A percentile compares a stretch with the other conserved stretches of the same genome.
phyloP scores from a whole-genome alignment of 2,329 filamentous ascomycete genomes.

The Diaporthe capsici region DNA sequence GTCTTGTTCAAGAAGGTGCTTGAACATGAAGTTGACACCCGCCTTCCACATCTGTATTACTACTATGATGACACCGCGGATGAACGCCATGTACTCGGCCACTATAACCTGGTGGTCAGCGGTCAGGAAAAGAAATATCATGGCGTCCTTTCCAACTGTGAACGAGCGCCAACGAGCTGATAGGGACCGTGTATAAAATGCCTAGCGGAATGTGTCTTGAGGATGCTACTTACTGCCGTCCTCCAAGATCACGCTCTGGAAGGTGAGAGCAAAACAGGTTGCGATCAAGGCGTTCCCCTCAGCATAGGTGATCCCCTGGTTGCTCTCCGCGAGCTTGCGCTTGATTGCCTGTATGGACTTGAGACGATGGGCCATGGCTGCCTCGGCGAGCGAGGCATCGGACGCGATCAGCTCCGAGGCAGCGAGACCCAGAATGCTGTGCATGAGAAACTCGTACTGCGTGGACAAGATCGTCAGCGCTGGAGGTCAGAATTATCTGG shows the following conservation, averaged over 20 bases:
- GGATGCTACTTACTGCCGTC: conserved; percentile 57
- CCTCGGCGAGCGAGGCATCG: conserved; percentile 65
- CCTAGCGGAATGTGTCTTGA: neutral
- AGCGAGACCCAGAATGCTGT: conserved; percentile 77
- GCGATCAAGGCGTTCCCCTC: conserved; percentile 73
- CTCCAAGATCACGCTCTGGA: conserved; percentile 69
- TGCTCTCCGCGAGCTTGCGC: conserved; percentile 60
- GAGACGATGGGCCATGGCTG: conserved; percentile 75
- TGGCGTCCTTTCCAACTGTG: neutral
- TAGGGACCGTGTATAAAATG: too few relatives aligned
- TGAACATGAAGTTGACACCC: conserved; percentile 65
- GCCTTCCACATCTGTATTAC: conserved; percentile 67
- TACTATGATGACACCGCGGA: conserved; percentile 69
- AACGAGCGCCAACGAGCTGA: too few relatives aligned
- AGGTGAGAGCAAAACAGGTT: conserved; percentile 71
- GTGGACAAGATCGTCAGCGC: conserved; percentile 27
- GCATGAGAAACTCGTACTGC: conserved; percentile 77
- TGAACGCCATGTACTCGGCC: conserved; percentile 73
- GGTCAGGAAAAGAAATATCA: neutral
- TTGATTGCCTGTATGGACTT: conserved; percentile 76
- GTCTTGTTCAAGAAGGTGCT: conserved; percentile 59
- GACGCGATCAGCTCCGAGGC: conserved; percentile 73
- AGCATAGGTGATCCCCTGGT: conserved; percentile 51
- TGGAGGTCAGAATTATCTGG: conserved; percentile 26
- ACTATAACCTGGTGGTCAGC: conserved; percentile 47